Conservation (phyloP, 1,284 basidiomycete genomes). For the Fomitopsis pinicola region DNA sequence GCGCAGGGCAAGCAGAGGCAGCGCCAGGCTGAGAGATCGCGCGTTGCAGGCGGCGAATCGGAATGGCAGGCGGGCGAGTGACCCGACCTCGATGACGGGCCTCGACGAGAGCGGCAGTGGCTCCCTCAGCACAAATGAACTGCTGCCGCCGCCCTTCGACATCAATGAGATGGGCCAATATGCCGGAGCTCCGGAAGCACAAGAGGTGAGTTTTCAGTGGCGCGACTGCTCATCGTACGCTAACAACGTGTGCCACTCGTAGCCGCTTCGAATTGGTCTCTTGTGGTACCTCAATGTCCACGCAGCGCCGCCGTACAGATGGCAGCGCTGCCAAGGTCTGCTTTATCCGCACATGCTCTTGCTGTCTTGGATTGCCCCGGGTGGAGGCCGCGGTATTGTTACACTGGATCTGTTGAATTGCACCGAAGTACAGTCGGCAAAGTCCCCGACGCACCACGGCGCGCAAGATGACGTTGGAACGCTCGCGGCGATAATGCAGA, state of each 20-base stretch:
- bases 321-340: constrained; percentile 82
- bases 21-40: constrained; percentile 33
- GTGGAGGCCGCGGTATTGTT: constrained; percentile 75
- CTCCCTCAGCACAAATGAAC: constrained; percentile 27
- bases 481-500: constrained; percentile 65
- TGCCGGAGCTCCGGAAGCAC: constrained; percentile 22
- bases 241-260: neutral
- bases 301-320: constrained; percentile 68
- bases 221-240: neutral
- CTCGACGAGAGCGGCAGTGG: constrained; percentile 22
- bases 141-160: constrained; percentile 41
- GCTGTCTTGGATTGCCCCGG: constrained; percentile 77
- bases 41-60: constrained; percentile 13
- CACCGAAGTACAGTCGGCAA: constrained; percentile 74
- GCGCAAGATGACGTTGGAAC: constrained; percentile 83
- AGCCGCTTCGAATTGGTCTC: constrained; percentile 81
- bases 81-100: constrained; percentile 7
- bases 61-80: constrained; percentile 3
- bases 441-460: constrained; percentile 72
- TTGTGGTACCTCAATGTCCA: constrained; percentile 92
- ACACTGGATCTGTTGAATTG: constrained; percentile 82
- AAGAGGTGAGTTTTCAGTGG: constrained; percentile 40
- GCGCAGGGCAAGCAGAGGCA: constrained; percentile 48
- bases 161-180: constrained; percentile 43
- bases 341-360: constrained; percentile 77